Conservation (phyloP, 2,329 filamentous ascomycete genomes). For the Simplicillium sp. region DNA sequence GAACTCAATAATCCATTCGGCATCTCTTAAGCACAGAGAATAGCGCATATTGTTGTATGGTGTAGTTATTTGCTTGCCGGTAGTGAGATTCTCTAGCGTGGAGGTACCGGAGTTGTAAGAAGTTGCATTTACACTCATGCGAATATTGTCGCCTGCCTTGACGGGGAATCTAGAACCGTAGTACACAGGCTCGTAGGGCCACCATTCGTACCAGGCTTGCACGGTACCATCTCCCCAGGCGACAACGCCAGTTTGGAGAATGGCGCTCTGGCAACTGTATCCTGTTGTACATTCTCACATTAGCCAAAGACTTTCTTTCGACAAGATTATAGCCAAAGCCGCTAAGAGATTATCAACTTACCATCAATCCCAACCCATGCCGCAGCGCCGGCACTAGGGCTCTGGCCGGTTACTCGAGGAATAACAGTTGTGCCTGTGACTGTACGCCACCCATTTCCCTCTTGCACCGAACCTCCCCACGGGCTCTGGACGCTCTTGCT, state of each 20-base stretch:
- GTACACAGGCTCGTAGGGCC: conserved; percentile 24
- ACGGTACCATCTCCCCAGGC: conserved; percentile 22
- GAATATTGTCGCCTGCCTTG: conserved; percentile 12
- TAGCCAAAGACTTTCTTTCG: neutral
- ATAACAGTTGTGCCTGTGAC: neutral
- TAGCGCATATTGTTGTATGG: conserved; percentile 30
- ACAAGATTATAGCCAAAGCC: neutral
- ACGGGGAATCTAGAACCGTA: conserved; percentile 17
- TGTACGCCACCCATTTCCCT: neutral
- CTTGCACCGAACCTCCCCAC: conserved; percentile 2
- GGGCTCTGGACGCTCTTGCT: neutral
- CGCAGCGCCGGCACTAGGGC: neutral
- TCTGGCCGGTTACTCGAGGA: neutral
- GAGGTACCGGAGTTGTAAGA: conserved; percentile 11
- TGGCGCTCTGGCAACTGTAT: conserved; percentile 24
- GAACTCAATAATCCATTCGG: conserved; percentile 49
- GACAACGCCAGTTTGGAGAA: conserved; percentile 29
- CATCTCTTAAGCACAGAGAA: conserved; percentile 39
- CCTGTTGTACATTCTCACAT: too few species aligned
- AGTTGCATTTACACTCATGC: conserved; percentile 13
- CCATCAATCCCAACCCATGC: conserved; percentile 3
- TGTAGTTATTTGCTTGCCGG: conserved; percentile 38
- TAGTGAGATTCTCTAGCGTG: conserved; percentile 32
- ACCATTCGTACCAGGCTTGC: conserved; percentile 32
- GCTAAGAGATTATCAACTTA: neutral